phyloP scores from a whole-genome alignment of 805 yeast genomes.

The Candida anglica region DNA sequence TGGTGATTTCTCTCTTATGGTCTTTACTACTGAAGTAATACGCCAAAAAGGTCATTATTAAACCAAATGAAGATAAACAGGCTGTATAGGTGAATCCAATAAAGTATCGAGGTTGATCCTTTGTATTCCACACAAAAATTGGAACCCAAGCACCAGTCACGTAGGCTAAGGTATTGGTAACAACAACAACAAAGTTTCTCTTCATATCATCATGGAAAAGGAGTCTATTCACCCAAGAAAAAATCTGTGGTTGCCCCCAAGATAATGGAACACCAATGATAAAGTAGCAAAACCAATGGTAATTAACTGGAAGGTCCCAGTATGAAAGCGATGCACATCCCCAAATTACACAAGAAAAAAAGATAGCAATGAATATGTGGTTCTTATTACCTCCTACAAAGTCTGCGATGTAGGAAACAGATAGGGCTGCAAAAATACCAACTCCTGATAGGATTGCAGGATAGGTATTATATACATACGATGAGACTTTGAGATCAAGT shows the following conservation, averaged over 20 bases:
- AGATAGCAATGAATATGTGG: slow-evolving; percentile 9
- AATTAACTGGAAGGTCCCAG: slow-evolving; percentile 17
- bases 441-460: slow-evolving; percentile 37
- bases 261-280: slow-evolving; percentile 14
- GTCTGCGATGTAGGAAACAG: slow-evolving; percentile 34
- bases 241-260: slow-evolving; percentile 18
- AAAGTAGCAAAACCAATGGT: slow-evolving; percentile 17
- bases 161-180: slow-evolving; percentile 41
- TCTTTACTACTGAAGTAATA: slow-evolving; percentile 23
- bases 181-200: slow-evolving; percentile 33
- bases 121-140: slow-evolving; percentile 35
- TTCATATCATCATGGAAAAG: slow-evolving; percentile 19
- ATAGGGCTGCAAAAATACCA: slow-evolving; percentile 33
- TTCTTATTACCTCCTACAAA: slow-evolving; percentile 23
- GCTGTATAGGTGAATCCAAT: slow-evolving; percentile 38
- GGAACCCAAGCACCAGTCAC: slow-evolving; percentile 40
- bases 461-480: slow-evolving; percentile 34
- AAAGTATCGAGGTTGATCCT: slow-evolving; percentile 32
- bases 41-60: slow-evolving; percentile 24
- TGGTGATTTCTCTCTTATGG: slow-evolving; percentile 5
- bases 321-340: slow-evolving; percentile 13
- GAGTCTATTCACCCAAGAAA: slow-evolving; percentile 18
- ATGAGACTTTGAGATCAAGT: slow-evolving; percentile 23
- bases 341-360: slow-evolving; percentile 10
- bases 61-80: slow-evolving; percentile 25